Percentiles rank a stretch among this genome's conserved stretches.
Evolutionary conservation across 495 filamentous ascomycete species (phyloP).

Genomic region (Polyplosphaeria fusca): DNA sequence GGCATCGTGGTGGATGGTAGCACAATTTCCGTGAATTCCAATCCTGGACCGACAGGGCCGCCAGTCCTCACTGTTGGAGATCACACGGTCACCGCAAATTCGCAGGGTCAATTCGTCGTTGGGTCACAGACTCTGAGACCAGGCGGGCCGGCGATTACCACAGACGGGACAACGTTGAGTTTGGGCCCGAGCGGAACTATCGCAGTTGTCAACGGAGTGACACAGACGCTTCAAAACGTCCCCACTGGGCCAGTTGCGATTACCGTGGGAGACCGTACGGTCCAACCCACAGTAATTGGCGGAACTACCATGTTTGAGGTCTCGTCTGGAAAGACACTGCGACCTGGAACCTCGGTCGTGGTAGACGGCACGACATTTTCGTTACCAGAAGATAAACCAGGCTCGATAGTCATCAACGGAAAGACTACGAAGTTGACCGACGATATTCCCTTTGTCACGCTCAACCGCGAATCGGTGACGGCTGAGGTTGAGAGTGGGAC

Average conservation of each 20-base stretch:
- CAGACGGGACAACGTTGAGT: conserved; percentile 19
- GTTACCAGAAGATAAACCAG: not conserved
- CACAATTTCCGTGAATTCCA: conserved; percentile 23
- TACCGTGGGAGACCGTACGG: conserved; percentile 32
- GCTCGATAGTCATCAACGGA: conserved; percentile 2
- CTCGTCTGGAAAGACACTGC: conserved; percentile 1
- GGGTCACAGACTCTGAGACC: conserved; percentile 22
- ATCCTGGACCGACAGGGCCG: conserved; percentile 13
- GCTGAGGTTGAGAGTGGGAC: conserved; percentile 23
- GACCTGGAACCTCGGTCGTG: conserved; percentile 24
- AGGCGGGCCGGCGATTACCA: conserved; percentile 20
- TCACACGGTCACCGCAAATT: conserved; percentile 24
- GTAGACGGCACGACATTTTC: conserved; percentile 23
- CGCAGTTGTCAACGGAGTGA: conserved; percentile 28
- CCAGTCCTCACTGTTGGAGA: conserved; percentile 26
- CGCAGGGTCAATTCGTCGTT: conserved; percentile 29
- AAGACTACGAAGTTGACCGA: not conserved
- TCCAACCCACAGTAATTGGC: conserved; percentile 31
- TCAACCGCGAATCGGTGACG: conserved; percentile 30
- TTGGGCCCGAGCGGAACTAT: conserved; percentile 31
- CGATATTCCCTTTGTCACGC: conserved; percentile 28
- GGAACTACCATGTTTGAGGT: conserved; percentile 7
- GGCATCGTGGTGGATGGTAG: conserved; percentile 22
- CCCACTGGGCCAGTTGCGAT: conserved; percentile 27
- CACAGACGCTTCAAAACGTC: conserved; percentile 23